These are phyloP conservation scores for Diaporthe velutina DNA, from an alignment of 2,329 filamentous ascomycete species.

Conservation along the genomic window DNA sequence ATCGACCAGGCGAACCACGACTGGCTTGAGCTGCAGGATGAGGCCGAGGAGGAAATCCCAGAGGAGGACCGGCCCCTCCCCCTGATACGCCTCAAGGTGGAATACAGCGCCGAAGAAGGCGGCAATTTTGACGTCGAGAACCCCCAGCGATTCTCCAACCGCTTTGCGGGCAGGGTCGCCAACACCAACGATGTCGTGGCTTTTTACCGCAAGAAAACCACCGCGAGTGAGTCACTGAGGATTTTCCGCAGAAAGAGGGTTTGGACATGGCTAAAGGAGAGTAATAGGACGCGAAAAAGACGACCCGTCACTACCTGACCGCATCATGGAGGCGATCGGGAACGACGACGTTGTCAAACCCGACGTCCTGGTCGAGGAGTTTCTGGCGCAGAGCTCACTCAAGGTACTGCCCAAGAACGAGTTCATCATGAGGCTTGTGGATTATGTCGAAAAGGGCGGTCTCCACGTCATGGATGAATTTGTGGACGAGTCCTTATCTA, in stretches of 20 bases:
- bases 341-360: constrained; percentile 85
- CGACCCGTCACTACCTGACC: constrained; percentile 72
- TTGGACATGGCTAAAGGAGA: constrained; percentile 38
- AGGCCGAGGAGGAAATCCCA: constrained; percentile 64
- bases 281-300: constrained; percentile 56
- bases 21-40: constrained; percentile 84
- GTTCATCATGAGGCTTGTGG: constrained; percentile 91
- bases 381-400: constrained; percentile 86
- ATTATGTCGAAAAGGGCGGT: constrained; percentile 96
- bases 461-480: constrained; percentile 91
- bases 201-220: constrained; percentile 90
- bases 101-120: constrained; percentile 87
- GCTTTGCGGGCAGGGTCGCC: constrained; percentile 90
- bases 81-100: constrained; percentile 89
- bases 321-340: constrained; percentile 71
- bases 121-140: constrained; percentile 93
- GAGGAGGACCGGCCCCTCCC: constrained; percentile 79
- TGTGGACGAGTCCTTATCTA: constrained; percentile 77
- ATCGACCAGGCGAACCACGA: constrained; percentile 86
- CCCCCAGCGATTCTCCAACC: constrained; percentile 93
- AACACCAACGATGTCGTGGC: constrained; percentile 95
- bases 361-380: constrained; percentile 89
- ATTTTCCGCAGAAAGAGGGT: constrained; percentile 32
- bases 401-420: constrained; percentile 93
- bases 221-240: constrained; percentile 55